These are phyloP conservation scores for Geotrichum australiense DNA, from an alignment of 1,139 yeast genomes.

Conservation along the genomic window DNA sequence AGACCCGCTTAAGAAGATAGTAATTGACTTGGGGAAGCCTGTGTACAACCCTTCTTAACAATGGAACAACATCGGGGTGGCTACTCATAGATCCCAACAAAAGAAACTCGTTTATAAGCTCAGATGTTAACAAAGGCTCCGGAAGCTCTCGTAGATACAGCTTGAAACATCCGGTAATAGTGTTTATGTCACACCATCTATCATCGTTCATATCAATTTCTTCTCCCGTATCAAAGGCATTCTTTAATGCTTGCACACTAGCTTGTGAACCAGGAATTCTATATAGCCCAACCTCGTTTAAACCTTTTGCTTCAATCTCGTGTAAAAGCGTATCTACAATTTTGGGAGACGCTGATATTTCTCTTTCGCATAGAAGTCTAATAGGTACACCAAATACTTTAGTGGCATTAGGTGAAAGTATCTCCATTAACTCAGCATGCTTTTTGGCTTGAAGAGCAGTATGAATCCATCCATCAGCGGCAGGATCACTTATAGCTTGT, in stretches of 20 bases:
- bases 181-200: conserved; percentile 74
- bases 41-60: conserved; percentile 42
- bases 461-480: conserved; percentile 70
- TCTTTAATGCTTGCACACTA: conserved; percentile 62
- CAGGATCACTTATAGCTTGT: conserved; percentile 58
- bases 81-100: conserved; percentile 21
- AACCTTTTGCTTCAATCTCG: conserved; percentile 75
- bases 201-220: conserved; percentile 59
- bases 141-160: conserved; percentile 82
- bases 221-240: conserved; percentile 66
- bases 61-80: conserved; percentile 31
- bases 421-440: conserved; percentile 36
- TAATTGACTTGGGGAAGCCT: conserved; percentile 60
- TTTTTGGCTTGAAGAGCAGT: conserved; percentile 38
- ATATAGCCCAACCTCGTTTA: conserved; percentile 87
- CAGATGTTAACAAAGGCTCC: conserved; percentile 68
- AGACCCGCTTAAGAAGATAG: conserved; percentile 56
- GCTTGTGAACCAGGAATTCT: conserved; percentile 87
- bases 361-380: conserved; percentile 65
- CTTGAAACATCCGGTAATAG: conserved; percentile 85
- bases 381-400: conserved; percentile 88
- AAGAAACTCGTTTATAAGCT: conserved; percentile 48
- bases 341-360: conserved; percentile 52
- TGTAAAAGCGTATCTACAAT: conserved; percentile 58
- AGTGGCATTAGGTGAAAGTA: conserved; percentile 27